Conservation (phyloP, 306 rosid genomes). For the Argentina anserina region DNA sequence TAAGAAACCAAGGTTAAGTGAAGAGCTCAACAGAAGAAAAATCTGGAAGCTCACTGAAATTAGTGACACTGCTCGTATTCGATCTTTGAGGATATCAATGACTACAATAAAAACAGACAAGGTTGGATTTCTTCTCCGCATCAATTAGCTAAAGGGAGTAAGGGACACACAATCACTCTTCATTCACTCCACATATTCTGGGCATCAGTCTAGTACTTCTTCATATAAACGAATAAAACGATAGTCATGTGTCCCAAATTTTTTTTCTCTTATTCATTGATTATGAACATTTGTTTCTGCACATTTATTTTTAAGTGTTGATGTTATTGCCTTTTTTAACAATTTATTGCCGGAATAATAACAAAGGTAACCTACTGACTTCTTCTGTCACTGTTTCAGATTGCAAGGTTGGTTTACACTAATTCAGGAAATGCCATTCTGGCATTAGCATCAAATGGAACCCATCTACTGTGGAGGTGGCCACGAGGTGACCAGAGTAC, state of each 20-base stretch:
- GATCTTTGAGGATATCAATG: constrained; percentile 63
- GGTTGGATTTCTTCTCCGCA: constrained; percentile 35
- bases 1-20: constrained; percentile 60
- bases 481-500: constrained; percentile 47
- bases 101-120: constrained; percentile 37
- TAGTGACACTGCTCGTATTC: constrained; percentile 60
- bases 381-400: constrained; percentile 42
- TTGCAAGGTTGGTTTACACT: constrained; percentile 73
- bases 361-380: constrained; percentile 14
- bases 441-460: constrained; percentile 79
- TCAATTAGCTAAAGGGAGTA: neutral
- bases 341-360: neutral
- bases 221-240: neutral
- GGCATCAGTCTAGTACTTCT: neutral
- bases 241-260: neutral
- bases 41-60: constrained; percentile 79
- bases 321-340: neutral
- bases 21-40: constrained; percentile 68
- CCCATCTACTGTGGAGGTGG: constrained; percentile 87
- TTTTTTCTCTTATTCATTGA: neutral
- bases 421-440: constrained; percentile 76
- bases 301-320: neutral
- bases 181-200: neutral
- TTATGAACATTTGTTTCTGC: neutral
- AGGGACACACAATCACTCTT: neutral